Base-by-base conservation (phyloP, 176 grass and related monocot genomes). In the Aegilops umbellulata region DNA sequence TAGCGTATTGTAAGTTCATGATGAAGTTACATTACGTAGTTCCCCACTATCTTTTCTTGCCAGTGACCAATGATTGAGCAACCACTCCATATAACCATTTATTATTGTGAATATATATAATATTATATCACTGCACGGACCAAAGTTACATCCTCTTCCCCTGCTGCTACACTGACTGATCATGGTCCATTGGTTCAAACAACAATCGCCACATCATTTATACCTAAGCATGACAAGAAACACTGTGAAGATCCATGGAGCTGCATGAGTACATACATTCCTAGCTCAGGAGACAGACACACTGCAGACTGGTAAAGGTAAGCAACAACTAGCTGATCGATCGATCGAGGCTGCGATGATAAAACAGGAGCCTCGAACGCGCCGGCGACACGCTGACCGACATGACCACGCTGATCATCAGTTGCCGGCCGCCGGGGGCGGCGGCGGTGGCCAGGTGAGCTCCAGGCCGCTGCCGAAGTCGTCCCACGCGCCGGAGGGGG, bases 351-450 rank as follows among this genome's bases (percentile, higher is more conserved):
- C 82, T 85, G 90, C 90, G 83, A 80, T 77, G 63, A 34, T 88
- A 95, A 92, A 92, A 88, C 86, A 60, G 65, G 63, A 82, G 86
- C 77, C 89, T 66, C 84, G 51, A 65, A 79, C 86, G 34, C 58
- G 34, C 23, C 70, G 51, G 75, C 57, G 31, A 38, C 36, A 46
- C 1, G 10, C 22, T 3, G 64, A 17, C 70, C 2, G 23, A 12
- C 25, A 49, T 6, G 13, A 58, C 0, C 0, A 58, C 17, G 19
- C 53, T 7, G 71, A 29, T 30, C 71, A 26, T 74, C 71, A 75
- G 76, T 76, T 42, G 53, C 19, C 80, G 38, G 69, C 85, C 55
- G 67, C 71, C 68, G 71, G 80, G 32, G 64, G 62, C 7, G 63
- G 87, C 25, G 63, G 84, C 47, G 81, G 81, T 14, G 70, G 58